Conservation (phyloP, 1,139 yeast genomes). For the Nematodospora anomalae region DNA sequence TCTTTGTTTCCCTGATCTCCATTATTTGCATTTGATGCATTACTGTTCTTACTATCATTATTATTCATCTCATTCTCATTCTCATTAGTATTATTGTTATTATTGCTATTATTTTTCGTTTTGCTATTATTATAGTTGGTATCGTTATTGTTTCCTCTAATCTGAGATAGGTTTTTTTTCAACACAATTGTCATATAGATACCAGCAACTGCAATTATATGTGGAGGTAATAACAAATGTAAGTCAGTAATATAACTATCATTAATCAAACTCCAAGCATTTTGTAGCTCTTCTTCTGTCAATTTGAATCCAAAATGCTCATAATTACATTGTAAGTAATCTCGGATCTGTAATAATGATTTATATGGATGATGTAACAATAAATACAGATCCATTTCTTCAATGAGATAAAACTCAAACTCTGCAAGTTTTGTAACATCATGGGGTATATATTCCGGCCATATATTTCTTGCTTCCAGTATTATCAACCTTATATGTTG, state of each 20-base stretch:
- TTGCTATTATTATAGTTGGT: slow-evolving; percentile 6
- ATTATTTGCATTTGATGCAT: background rate
- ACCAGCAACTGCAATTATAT: slow-evolving; percentile 83
- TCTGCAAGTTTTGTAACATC: slow-evolving; percentile 94
- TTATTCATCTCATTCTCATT: background rate
- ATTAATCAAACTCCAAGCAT: slow-evolving; percentile 85
- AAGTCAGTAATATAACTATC: slow-evolving; percentile 89
- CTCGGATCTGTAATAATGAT: slow-evolving; percentile 62
- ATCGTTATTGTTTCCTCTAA: slow-evolving; percentile 15
- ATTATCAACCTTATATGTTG: slow-evolving; percentile 85
- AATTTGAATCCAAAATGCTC: slow-evolving; percentile 37
- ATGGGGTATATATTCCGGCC: slow-evolving; percentile 95
- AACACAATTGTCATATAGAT: slow-evolving; percentile 70
- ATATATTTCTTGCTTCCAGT: slow-evolving; percentile 80
- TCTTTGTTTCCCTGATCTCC: slow-evolving; percentile 4
- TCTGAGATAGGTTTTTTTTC: slow-evolving; percentile 37
- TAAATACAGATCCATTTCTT: slow-evolving; percentile 79
- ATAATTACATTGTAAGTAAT: slow-evolving; percentile 36
- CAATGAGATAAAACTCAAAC: slow-evolving; percentile 89
- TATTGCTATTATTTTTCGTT: slow-evolving; percentile 2
- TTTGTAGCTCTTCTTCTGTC: slow-evolving; percentile 72
- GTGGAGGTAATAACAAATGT: slow-evolving; percentile 83
- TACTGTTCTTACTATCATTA: slow-evolving; percentile 2
- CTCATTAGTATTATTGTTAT: slow-evolving; percentile 1
- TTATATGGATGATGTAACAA: slow-evolving; percentile 89